Evolutionary conservation across 2,329 filamentous ascomycete species (phyloP).

Genomic region (Pseudocercospora pini-densiflorae): DNA sequence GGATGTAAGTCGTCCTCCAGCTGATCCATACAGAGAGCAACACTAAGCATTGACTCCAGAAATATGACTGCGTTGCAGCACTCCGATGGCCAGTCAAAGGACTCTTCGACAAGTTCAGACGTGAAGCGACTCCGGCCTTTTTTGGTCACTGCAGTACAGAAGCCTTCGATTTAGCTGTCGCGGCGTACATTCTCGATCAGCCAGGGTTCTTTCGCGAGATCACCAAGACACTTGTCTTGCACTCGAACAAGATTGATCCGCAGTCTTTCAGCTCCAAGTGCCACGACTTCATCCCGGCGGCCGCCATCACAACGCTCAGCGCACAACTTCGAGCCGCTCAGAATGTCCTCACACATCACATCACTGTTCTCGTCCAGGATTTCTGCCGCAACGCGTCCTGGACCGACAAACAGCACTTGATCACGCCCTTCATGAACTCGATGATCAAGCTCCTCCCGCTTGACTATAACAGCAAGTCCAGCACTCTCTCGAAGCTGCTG

Average conservation of each 20-base stretch:
- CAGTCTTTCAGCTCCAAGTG: background rate
- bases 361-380: slow-evolving; percentile 1
- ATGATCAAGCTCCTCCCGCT: background rate
- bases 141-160: too few species aligned
- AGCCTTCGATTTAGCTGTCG: slow-evolving; percentile 9
- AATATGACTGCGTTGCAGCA: slow-evolving; percentile 22
- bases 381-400: background rate
- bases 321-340: slow-evolving; percentile 1
- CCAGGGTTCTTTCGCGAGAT: slow-evolving; percentile 15
- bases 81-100: slow-evolving; percentile 1
- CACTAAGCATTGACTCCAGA: too few species aligned
- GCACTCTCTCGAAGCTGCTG: background rate
- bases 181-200: slow-evolving; percentile 23
- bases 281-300: slow-evolving; percentile 12
- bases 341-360: background rate
- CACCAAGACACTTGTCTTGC: slow-evolving; percentile 15
- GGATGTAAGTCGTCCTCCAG: slow-evolving; percentile 5
- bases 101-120: too few species aligned
- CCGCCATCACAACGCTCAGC: background rate
- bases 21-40: too few species aligned
- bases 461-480: background rate
- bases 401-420: background rate
- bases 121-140: too few species aligned
- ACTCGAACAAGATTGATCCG: background rate
- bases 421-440: background rate